Conservation (phyloP, 2,329 filamentous ascomycete genomes). For the Aspergillus neotritici region DNA sequence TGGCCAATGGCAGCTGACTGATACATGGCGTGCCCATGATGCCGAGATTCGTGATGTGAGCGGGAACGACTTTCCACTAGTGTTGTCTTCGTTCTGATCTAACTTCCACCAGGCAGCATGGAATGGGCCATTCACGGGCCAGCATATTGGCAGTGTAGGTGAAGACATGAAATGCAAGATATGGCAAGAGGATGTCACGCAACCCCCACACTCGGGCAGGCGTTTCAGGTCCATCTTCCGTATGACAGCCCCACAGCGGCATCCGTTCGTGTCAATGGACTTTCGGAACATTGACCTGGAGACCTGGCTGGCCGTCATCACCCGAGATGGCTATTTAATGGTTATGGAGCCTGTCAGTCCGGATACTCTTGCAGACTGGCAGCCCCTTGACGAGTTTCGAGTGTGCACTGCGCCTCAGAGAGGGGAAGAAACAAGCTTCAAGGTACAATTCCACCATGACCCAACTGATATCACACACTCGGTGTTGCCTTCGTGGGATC, state of each 20-base stretch:
- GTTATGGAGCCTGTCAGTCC: constrained; percentile 82
- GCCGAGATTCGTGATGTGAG: constrained; percentile 81
- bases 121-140: constrained; percentile 85
- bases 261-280: constrained; percentile 69
- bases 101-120: constrained; percentile 66
- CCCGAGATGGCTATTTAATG: constrained; percentile 71
- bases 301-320: constrained; percentile 79
- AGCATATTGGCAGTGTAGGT: constrained; percentile 80
- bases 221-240: constrained; percentile 70
- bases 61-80: constrained; percentile 18
- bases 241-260: constrained; percentile 61
- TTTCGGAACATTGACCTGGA: constrained; percentile 79
- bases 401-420: constrained; percentile 65
- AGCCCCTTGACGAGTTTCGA: constrained; percentile 67
- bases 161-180: constrained; percentile 86
- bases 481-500: constrained; percentile 71
- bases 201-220: constrained; percentile 65
- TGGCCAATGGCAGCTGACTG: constrained; percentile 70
- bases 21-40: constrained; percentile 85
- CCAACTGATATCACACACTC: constrained; percentile 66
- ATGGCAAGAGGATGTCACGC: constrained; percentile 85
- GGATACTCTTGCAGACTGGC: constrained; percentile 73
- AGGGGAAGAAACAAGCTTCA: constrained; percentile 82
- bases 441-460: constrained; percentile 82
- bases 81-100: constrained; percentile 16